These are phyloP conservation scores for Oryza officinalis DNA, from an alignment of 176 grass and related monocot genomes.

Conservation along the genomic window DNA sequence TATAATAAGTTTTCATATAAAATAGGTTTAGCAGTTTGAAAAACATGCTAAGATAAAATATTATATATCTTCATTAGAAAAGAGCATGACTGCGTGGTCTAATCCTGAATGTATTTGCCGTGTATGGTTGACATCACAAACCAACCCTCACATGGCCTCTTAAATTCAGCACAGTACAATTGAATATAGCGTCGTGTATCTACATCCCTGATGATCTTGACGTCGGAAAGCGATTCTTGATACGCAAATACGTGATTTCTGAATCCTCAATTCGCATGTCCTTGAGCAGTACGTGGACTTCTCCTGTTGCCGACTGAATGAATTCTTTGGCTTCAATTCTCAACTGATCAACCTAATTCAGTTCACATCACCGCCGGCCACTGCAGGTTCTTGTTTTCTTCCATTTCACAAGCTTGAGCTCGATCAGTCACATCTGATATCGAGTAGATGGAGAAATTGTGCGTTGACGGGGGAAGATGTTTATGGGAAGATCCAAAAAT, in stretches of 20 bases:
- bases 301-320: background rate
- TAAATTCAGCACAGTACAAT: background rate
- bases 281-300: background rate
- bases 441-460: background rate
- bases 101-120: background rate
- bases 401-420: background rate
- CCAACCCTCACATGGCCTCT: background rate
- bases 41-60: no score
- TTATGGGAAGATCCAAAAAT: background rate
- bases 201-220: background rate
- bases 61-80: no score
- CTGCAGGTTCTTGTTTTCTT: background rate
- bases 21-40: no score
- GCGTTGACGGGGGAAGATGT: background rate
- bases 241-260: background rate
- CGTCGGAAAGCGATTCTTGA: background rate
- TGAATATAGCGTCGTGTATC: background rate
- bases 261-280: background rate
- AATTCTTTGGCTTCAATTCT: background rate
- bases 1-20: no score
- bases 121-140: background rate
- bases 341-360: background rate
- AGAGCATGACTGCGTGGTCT: no score
- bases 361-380: background rate
- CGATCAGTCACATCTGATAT: background rate